Conservation (phyloP, 1,139 yeast genomes). For the Arxiozyma telluris region DNA sequence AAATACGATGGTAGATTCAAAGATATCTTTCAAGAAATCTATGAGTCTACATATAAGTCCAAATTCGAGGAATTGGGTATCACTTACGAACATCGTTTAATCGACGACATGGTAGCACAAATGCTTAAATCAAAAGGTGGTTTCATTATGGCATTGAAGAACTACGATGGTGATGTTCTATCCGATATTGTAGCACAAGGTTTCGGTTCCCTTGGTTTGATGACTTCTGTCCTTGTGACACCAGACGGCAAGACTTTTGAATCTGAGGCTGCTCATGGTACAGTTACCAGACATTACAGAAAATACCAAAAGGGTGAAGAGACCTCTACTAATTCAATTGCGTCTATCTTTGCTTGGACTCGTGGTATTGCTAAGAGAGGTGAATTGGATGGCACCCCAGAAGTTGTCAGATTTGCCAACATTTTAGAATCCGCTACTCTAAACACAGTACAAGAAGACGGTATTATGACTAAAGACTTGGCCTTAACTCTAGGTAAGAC, state of each 20-base stretch:
- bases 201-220: constrained; percentile 72
- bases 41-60: constrained; percentile 47
- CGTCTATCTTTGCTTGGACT: constrained; percentile 82
- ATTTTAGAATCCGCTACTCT: constrained; percentile 58
- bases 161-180: constrained; percentile 82
- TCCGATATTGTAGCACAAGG: constrained; percentile 84
- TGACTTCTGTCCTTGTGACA: constrained; percentile 79
- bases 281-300: constrained; percentile 81
- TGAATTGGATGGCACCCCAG: constrained; percentile 61
- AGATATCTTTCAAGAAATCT: constrained; percentile 64
- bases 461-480: constrained; percentile 75
- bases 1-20: constrained; percentile 76
- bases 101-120: constrained; percentile 85
- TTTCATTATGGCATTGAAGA: constrained; percentile 72
- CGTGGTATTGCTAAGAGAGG: constrained; percentile 79
- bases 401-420: constrained; percentile 59
- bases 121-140: constrained; percentile 83
- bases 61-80: constrained; percentile 59
- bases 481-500: constrained; percentile 67
- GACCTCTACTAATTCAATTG: constrained; percentile 77
- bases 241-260: constrained; percentile 81
- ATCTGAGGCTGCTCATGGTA: constrained; percentile 82
- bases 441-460: constrained; percentile 63
- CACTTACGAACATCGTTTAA: constrained; percentile 73
- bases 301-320: constrained; percentile 78